phyloP scores from a whole-genome alignment of 371 early-diverging fungal genomes.

The Chytridium lagenaria region DNA sequence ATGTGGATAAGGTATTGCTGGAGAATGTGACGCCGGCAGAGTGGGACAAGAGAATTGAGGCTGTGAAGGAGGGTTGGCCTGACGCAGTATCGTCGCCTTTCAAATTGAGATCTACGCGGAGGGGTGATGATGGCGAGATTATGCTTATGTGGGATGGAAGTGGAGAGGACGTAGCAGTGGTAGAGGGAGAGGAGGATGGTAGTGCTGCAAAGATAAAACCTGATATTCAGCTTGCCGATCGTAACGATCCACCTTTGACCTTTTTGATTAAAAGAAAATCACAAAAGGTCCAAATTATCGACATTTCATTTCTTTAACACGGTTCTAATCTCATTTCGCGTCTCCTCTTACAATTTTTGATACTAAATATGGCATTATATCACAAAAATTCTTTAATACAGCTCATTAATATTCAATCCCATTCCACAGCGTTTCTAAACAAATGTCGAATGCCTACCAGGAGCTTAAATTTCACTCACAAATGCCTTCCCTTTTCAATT shows the following conservation, averaged over 20 bases:
- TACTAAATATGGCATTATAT: too few species aligned
- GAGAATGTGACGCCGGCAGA: slow-evolving; percentile 10
- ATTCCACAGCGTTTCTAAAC: too few species aligned
- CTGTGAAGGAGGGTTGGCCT: slow-evolving; percentile 26
- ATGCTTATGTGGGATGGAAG: slow-evolving; percentile 31
- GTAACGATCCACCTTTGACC: slow-evolving; percentile 30
- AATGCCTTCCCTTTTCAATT: too few species aligned
- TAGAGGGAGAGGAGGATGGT: slow-evolving; percentile 5
- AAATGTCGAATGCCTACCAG: too few species aligned
- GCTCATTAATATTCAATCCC: too few species aligned
- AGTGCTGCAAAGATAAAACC: neutral
- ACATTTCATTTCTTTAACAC: too few species aligned
- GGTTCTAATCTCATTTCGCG: too few species aligned
- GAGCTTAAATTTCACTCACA: too few species aligned
- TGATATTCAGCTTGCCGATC: slow-evolving; percentile 1
- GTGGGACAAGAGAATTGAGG: slow-evolving; percentile 24
- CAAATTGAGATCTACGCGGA: slow-evolving; percentile 15
- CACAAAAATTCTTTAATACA: too few species aligned
- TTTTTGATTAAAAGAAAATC: slow-evolving; percentile 30
- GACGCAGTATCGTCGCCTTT: slow-evolving; percentile 34
- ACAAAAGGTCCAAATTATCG: too few species aligned
- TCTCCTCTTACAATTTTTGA: too few species aligned
- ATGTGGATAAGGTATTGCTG: neutral
- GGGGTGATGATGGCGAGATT: slow-evolving; percentile 21
- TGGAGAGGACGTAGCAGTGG: neutral